Base-by-base conservation (phyloP, 23 red algal genomes). In the Gracilaria gracilis region DNA sequence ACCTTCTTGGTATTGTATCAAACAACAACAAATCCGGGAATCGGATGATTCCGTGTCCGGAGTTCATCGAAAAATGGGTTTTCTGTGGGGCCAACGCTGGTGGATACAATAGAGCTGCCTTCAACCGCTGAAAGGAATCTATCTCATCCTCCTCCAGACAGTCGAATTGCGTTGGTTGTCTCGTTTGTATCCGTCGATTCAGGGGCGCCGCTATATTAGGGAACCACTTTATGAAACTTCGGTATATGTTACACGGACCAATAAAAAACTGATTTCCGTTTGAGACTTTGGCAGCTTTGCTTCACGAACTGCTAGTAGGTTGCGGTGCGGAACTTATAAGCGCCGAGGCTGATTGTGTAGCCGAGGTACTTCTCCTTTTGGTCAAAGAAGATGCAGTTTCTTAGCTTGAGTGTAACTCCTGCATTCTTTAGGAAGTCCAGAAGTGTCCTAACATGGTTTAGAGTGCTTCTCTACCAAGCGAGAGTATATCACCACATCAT, bases 401-500 rank as follows among this genome's bases (percentile, higher is more conserved):
- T 4, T 38, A 84, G 40, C 54, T 65, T 59, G 6, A 42, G 58
- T 21, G 81, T 46, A 1, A 84, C 0, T 24, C 1, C 59, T 0
- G 32, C 81, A 20, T 59, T 49, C 39, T 67, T 16, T 67, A 84
- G 35, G 37, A 84, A 24, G 25, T 36, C 28, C n/a, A 84, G 59
- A 84, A 67, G 58, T 69, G 14, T 84, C 40, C 58, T 39, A 16
- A 36, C n/a, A 67, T 49, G n/a, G 59, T 27, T 64, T 21, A 32
- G 5, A 36, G n/a, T 67, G 81, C 36, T 84, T 27, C 2, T 67
- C 81, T 20, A 67, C 27, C 6, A 29, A 57, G 5, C 11, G 16
- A 4, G 81, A 84, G 61, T 61, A 84, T 21, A 67, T 62, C 7
- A 84, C 59, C 16, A 62, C 61, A 23, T 84, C 81, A 35, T 82